Conservation (phyloP, 805 yeast species). For the Candida vaughaniae region DNA sequence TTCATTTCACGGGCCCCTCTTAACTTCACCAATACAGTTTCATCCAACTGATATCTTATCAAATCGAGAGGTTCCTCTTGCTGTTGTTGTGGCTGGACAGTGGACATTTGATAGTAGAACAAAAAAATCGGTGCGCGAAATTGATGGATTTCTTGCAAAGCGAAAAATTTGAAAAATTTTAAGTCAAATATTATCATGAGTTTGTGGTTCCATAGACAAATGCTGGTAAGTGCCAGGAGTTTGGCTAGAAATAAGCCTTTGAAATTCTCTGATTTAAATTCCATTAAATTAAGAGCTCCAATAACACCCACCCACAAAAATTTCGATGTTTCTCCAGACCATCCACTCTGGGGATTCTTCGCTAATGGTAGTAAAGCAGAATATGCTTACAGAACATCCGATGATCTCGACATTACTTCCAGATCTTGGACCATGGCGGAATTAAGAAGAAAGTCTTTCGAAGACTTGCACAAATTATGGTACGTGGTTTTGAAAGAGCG, state of each 20-base stretch:
- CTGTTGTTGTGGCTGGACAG: constrained; percentile 32
- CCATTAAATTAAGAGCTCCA: constrained; percentile 68
- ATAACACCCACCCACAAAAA: constrained; percentile 79
- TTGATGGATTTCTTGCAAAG: no score
- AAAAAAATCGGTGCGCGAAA: no score
- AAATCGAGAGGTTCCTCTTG: constrained; percentile 83
- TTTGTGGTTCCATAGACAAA: constrained; percentile 12
- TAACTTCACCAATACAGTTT: constrained; percentile 79
- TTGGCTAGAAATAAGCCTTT: constrained; percentile 40
- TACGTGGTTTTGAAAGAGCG: constrained; percentile 81
- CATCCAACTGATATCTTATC: constrained; percentile 83
- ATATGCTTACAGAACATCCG: constrained; percentile 55
- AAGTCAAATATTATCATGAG: constrained; percentile 3
- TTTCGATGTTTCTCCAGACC: constrained; percentile 73
- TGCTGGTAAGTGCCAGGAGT: constrained; percentile 34
- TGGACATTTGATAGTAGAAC: constrained; percentile 23
- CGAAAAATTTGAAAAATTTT: constrained; percentile 9
- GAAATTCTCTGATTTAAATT: constrained; percentile 23
- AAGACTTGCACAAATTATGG: constrained; percentile 91
- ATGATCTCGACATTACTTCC: constrained; percentile 50
- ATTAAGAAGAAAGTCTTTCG: constrained; percentile 85
- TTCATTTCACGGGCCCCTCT: constrained; percentile 92
- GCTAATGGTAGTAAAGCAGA: constrained; percentile 48
- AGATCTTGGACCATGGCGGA: constrained; percentile 88
- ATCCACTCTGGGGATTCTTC: constrained; percentile 95